Evolutionary conservation across 192 early-diverging fungal species (phyloP).

Genomic region (Spizellomyces punctatus): DNA sequence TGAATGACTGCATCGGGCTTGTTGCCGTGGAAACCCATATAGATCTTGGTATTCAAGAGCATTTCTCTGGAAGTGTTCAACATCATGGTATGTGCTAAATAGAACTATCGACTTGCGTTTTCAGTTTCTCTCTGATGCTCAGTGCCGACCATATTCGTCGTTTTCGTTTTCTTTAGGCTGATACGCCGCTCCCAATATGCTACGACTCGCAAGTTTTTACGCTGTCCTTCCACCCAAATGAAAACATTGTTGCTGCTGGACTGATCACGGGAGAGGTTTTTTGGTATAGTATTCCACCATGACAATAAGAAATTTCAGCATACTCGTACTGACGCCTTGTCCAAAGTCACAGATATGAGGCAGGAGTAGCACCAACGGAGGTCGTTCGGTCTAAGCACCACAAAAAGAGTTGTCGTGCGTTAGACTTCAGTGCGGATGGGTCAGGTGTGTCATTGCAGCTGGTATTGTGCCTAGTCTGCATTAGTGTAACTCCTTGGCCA

Average conservation of each 20-base stretch:
- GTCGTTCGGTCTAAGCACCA: constrained; percentile 50
- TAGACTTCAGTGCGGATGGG: constrained; percentile 83
- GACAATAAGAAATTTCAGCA: not conserved
- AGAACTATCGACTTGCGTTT: no score
- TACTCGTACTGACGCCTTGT: not conserved
- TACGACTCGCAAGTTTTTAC: constrained; percentile 38
- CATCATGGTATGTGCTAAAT: no score
- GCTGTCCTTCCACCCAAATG: constrained; percentile 71
- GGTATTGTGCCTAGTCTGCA: not conserved
- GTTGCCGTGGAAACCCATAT: no score
- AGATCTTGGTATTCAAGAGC: no score
- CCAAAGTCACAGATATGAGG: constrained; percentile 19
- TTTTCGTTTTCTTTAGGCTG: not conserved
- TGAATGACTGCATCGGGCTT: no score
- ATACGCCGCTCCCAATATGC: constrained; percentile 18
- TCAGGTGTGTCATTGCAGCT: constrained; percentile 39
- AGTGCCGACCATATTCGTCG: no score
- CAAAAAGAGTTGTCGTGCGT: constrained; percentile 83
- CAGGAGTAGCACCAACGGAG: not conserved
- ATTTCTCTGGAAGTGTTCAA: no score
- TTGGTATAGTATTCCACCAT: constrained; percentile 51
- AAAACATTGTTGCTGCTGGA: constrained; percentile 69
- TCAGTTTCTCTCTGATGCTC: no score
- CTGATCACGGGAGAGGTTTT: constrained; percentile 73
- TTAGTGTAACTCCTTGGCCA: not conserved